Base-by-base conservation (phyloP, 140 eudicot species). In the Stevia rebaudiana region DNA sequence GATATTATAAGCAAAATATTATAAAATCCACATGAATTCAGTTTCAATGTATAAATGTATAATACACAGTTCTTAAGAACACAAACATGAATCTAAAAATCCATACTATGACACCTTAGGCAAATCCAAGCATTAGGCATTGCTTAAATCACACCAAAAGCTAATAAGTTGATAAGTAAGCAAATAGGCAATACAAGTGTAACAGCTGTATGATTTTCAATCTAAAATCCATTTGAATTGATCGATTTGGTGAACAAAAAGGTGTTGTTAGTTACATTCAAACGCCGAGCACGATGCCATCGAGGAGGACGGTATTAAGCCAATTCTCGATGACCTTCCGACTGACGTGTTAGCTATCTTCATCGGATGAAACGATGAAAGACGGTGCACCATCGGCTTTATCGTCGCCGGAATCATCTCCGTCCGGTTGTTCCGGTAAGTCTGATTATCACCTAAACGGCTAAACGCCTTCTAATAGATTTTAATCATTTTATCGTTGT, bases 281-380 rank as follows among this genome's bases (percentile, higher is more conserved):
- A 63, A 76, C 67, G 63, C 81, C 91, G 76, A 83, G 54, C 11
- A 81, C 74, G 23, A 81, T 86, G 22, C 61, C 77, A 47, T 81
- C 42, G 15, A 83, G 69, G 67, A 87, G 78, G 37, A 85, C 68
- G 73, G 86, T 70, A 66, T 42, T 51, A 71, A 79, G 12, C 88
- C 86, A 74, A 50, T 73, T 79, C 8, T 81, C 88, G 48, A 80
- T 33, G 79, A 84, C 64, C 74, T 82, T 74, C 73, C 77, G 82
- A 25, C 63, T 56, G 79, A 83, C 50, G 85, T 81, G 3, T 71
- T 81, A 8, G 86, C 88, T 3, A 84, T 83, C 44, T 60, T 68
- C 70, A 72, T 79, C 62, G 79, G 81, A 71, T 84, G 88, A 66
- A 70, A 87, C 39, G 88, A 88, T 2, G 88, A 81, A 0, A 74